phyloP scores from a whole-genome alignment of 768 basidiomycete genomes.

The Lentinula boryana region DNA sequence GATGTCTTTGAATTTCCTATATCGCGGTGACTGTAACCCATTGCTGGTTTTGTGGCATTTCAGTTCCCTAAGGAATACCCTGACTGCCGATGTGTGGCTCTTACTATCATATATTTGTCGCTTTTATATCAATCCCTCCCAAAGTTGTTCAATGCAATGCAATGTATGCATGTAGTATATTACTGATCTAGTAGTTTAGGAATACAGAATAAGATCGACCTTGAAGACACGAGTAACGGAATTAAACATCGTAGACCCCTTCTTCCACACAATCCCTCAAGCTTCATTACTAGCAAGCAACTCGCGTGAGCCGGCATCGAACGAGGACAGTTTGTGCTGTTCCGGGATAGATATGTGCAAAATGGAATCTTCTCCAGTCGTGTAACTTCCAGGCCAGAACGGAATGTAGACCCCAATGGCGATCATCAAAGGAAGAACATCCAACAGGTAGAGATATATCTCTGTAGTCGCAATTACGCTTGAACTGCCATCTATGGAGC shows the following conservation, averaged over 20 bases:
- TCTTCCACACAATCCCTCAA: background rate
- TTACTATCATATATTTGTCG: no score
- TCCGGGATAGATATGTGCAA: background rate
- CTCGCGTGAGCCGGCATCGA: background rate
- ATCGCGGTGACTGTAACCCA: slow-evolving; percentile 2
- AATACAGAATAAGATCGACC: no score
- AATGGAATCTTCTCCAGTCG: slow-evolving; percentile 7
- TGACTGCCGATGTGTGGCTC: slow-evolving; percentile 1
- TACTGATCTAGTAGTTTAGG: no score
- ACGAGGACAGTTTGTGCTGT: background rate
- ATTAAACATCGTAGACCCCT: no score
- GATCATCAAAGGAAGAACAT: slow-evolving; percentile 20
- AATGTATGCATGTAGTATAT: no score
- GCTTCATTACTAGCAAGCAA: background rate
- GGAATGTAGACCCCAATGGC: slow-evolving; percentile 17
- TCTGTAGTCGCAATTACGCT: slow-evolving; percentile 18
- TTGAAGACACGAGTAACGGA: no score
- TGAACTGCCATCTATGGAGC: slow-evolving; percentile 14
- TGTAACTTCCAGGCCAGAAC: slow-evolving; percentile 22
- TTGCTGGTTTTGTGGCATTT: background rate
- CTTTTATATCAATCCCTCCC: no score
- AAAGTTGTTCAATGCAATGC: no score
- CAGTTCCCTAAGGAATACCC: background rate
- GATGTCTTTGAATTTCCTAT: background rate
- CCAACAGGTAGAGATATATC: slow-evolving; percentile 22